phyloP scores from a whole-genome alignment of 768 basidiomycete species.

The Jaapia argillacea region DNA sequence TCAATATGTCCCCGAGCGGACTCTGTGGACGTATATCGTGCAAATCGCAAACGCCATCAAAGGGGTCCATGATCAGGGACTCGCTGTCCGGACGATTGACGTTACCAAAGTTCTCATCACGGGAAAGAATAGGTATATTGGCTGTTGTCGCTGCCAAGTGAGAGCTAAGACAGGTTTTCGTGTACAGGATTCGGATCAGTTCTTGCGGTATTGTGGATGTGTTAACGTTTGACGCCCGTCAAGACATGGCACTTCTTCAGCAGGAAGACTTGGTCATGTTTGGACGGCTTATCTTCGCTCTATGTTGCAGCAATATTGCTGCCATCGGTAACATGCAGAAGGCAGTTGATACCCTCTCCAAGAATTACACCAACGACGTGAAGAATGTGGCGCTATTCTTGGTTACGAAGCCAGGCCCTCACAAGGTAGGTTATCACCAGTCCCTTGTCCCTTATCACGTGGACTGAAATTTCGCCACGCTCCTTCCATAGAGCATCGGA shows the following conservation, averaged over 20 bases:
- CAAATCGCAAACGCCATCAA: constrained; percentile 87
- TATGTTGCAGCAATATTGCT: constrained; percentile 62
- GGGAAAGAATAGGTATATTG: constrained; percentile 69
- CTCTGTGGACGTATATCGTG: constrained; percentile 87
- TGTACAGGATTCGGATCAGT: constrained; percentile 64
- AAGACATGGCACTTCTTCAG: constrained; percentile 50
- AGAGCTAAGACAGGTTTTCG: neutral
- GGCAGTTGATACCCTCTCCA: constrained; percentile 61
- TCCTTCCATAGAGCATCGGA: constrained; percentile 48
- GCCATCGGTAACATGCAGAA: constrained; percentile 56
- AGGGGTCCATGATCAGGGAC: constrained; percentile 69
- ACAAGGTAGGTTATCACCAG: constrained; percentile 43
- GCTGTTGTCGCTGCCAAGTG: neutral
- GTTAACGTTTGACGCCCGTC: constrained; percentile 60
- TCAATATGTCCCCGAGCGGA: constrained; percentile 54
- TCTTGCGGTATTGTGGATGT: constrained; percentile 87
- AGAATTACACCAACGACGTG: constrained; percentile 72
- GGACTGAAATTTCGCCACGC: neutral
- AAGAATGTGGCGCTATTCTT: constrained; percentile 75
- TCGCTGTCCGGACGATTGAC: constrained; percentile 78
- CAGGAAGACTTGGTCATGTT: constrained; percentile 88
- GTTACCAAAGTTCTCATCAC: constrained; percentile 82
- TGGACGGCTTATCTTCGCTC: constrained; percentile 70
- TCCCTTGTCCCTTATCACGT: neutral
- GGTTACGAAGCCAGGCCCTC: constrained; percentile 56